Evolutionary conservation across 768 basidiomycete species (phyloP), one percentile per base, ranked within the genome.

Genomic region (Amanita rubescens): DNA sequence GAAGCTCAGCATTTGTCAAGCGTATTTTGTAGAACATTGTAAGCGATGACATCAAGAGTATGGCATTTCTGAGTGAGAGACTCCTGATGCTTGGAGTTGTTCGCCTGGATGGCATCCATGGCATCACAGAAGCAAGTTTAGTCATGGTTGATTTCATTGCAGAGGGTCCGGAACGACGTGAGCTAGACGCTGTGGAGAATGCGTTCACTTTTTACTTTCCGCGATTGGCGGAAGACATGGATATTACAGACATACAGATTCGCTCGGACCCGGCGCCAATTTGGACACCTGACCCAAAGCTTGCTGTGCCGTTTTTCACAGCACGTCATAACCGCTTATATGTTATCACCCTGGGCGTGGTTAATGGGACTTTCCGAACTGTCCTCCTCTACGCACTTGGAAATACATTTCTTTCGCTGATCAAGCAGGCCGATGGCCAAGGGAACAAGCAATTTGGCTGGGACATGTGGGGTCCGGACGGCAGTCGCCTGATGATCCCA

Each of bases 231-330:
- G 53, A 60, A 1, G 58, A 51, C 55, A 64, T 67, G 14, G 60
- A 53, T 19, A 58, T 68, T 9, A 51, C 69, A 48, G 63, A 60
- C 32, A 65, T 80, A 43, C 64, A 71, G 37, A 69, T 84, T 22
- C 79, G 77, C 34, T 75, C 77, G 25, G 80, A 83, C 61, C 80
- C 81, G 22, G 65, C 75, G n/a, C 74, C 78, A 4, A 59, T 60
- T 33, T 81, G 76, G 73, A 57, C 57, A 17, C 74, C 75, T 37
- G 59, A 65, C 51, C 45, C 62, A 19, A 60, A 65, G 12, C 58
- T 63, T 14, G 55, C 58, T 33, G 69, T 71, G n/a, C 81, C 81
- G 1, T 84, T 82, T 64, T 68, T 69, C 39, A 65, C 68, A 12
- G 72, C 75, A 22, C 60, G 62, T 33, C 55, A 67, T 10, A 66